Evolutionary conservation across 106 monocot species (phyloP), one percentile per base, ranked within the genome.

Genomic region (Dioscorea dumetorum): DNA sequence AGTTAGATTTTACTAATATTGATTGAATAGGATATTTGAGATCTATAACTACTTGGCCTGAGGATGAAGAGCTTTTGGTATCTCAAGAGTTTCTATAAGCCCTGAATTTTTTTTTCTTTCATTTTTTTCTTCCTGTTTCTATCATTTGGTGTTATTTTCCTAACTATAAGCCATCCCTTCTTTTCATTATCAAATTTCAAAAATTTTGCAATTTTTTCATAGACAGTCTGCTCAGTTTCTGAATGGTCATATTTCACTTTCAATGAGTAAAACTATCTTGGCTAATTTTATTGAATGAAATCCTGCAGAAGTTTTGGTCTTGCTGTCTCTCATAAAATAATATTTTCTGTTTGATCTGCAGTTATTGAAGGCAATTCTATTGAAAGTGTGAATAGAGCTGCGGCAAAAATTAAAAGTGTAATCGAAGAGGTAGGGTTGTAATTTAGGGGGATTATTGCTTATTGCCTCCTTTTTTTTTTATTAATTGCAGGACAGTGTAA

Each of bases 381-480:
- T 31, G 87, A 91, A 81, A 82, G 74, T 72, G 69, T 91, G 31
- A 74, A 68, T 61, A 72, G 74, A 78, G 91, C 84, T 66, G 74
- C 79, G 41, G 62, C 80, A 72, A 85, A 70, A 66, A 80, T 91
- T 58, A 70, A 72, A 35, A 67, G n/a, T 49, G 66, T 82, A 28
- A 67, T 91, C 52, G 84, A 91, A 75, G 74, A 91, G 87, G 91
- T 91, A 58, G 69, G 64, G 22, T 7, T 12, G 1, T 1, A 13
- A 35, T 7, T 64, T 15, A 16, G 41, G 11, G 24, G 2, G 28
- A 64, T 15, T 64, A 19, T 19, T 4, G 11, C 0, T 34, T 24
- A 33, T 32, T 18, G 17, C 31, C 10, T 64, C 13, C 33, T 19
- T 21, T 19, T 49, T 21, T 19, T 49, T 14, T 23, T 50, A 22